Percentiles rank a stretch among this genome's conserved stretches.
Evolutionary conservation across 345 rosid species (phyloP).

Genomic region (Crucihimalaya himalaica): DNA sequence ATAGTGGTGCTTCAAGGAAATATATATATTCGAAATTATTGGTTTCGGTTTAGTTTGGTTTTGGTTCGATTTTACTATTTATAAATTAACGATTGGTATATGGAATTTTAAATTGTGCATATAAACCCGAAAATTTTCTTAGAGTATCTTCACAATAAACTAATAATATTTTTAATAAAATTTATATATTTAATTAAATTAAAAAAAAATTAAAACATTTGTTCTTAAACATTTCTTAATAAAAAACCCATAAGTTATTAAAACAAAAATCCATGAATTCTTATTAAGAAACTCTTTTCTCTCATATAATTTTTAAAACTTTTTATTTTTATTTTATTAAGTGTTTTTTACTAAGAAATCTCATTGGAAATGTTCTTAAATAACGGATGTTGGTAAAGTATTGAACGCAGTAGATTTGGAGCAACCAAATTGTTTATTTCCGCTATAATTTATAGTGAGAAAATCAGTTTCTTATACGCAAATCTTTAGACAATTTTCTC

Average conservation of each 20-base stretch:
- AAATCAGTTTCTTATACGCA: conserved; percentile 26
- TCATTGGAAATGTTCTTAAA: neutral
- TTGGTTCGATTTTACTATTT: neutral
- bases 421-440: conserved; percentile 21
- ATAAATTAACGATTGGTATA: conserved; percentile 25
- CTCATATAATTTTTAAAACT: no score
- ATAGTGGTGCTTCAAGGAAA: conserved; percentile 7
- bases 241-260: no score
- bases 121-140: neutral
- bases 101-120: neutral
- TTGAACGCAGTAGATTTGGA: neutral
- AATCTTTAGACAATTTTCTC: neutral
- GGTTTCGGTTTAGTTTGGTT: conserved; percentile 18
- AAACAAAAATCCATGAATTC: no score
- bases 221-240: no score
- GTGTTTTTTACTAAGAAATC: no score
- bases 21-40: conserved; percentile 10
- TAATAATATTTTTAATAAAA: no score
- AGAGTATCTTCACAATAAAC: no score
- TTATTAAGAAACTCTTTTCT: no score
- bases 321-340: no score
- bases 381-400: conserved; percentile 20
- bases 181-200: no score
- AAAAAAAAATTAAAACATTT: no score
- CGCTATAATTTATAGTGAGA: neutral